These are phyloP conservation scores for Phylloporus arenicola DNA, from an alignment of 768 basidiomycete genomes.

Conservation along the genomic window DNA sequence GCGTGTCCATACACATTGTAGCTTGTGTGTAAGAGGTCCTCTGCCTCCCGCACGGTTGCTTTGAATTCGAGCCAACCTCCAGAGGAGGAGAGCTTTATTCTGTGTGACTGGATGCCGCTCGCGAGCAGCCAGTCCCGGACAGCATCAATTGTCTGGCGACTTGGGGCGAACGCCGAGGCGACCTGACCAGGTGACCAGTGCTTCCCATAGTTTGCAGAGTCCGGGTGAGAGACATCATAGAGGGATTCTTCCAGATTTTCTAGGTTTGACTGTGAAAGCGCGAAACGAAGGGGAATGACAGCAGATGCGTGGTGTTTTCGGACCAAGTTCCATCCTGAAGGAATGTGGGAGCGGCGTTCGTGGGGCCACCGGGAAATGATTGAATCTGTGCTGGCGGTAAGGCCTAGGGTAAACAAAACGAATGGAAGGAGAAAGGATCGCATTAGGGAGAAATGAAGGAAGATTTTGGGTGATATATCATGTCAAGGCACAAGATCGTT, in stretches of 20 bases:
- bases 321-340: conserved; percentile 34
- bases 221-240: conserved; percentile 39
- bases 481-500: no score
- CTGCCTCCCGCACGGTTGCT: conserved; percentile 39
- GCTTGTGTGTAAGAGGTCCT: conserved; percentile 38
- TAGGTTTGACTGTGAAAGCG: conserved; percentile 39
- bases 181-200: conserved; percentile 40
- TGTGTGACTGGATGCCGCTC: conserved; percentile 32
- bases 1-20: conserved; percentile 39
- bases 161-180: conserved; percentile 40
- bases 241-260: conserved; percentile 37
- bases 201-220: conserved; percentile 40
- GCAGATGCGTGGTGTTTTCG: conserved; percentile 29
- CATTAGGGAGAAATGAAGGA: conserved; percentile 4
- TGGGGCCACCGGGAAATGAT: conserved; percentile 9
- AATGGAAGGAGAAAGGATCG: conserved; percentile 19
- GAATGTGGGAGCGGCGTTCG: conserved; percentile 31
- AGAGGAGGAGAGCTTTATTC: conserved; percentile 30
- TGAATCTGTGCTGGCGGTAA: conserved; percentile 8
- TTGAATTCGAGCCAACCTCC: conserved; percentile 39
- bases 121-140: conserved; percentile 39
- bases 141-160: conserved; percentile 29
- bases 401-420: conserved; percentile 18
- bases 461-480: no score
- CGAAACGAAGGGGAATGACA: conserved; percentile 41